These are phyloP conservation scores for Pseudonitzschia delicatissima DNA, from an alignment of 108 stramenopile genomes.

Conservation along the genomic window DNA sequence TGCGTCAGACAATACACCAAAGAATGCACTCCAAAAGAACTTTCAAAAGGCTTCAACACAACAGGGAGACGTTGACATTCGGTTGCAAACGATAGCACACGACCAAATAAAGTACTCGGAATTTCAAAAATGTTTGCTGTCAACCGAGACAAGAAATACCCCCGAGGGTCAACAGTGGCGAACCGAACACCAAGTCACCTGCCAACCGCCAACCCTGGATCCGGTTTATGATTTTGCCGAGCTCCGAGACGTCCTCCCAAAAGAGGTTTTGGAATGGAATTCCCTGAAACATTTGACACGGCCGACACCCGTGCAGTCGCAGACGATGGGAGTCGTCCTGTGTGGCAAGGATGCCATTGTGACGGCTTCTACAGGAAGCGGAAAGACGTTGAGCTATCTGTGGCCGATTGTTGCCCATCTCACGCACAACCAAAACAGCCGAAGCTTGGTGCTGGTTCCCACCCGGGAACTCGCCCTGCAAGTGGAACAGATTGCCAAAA, in stretches of 20 bases:
- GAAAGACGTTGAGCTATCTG: constrained; percentile 93
- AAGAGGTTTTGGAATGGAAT: constrained; percentile 18
- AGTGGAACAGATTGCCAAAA: constrained; percentile 64
- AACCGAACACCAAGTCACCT: constrained; percentile 44
- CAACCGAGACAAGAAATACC: not conserved
- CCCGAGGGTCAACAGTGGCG: constrained; percentile 51
- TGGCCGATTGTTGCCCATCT: constrained; percentile 82
- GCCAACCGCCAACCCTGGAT: constrained; percentile 43
- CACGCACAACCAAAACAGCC: constrained; percentile 40
- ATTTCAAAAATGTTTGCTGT: constrained; percentile 21
- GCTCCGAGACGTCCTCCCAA: constrained; percentile 37
- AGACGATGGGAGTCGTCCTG: constrained; percentile 65
- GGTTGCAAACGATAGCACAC: constrained; percentile 30
- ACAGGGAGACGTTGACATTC: constrained; percentile 31
- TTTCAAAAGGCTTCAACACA: constrained; percentile 23
- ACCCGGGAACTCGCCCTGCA: constrained; percentile 95
- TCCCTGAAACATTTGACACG: constrained; percentile 45
- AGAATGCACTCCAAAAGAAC: constrained; percentile 11
- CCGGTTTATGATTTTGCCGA: constrained; percentile 57
- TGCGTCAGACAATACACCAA: not conserved
- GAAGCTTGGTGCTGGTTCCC: constrained; percentile 85
- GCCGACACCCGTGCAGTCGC: constrained; percentile 94
- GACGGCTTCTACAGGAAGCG: constrained; percentile 84
- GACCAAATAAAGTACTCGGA: constrained; percentile 21
- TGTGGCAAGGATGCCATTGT: constrained; percentile 65